Conservation (phyloP, 2,329 filamentous ascomycete species). For the Trichoderma sp. region DNA sequence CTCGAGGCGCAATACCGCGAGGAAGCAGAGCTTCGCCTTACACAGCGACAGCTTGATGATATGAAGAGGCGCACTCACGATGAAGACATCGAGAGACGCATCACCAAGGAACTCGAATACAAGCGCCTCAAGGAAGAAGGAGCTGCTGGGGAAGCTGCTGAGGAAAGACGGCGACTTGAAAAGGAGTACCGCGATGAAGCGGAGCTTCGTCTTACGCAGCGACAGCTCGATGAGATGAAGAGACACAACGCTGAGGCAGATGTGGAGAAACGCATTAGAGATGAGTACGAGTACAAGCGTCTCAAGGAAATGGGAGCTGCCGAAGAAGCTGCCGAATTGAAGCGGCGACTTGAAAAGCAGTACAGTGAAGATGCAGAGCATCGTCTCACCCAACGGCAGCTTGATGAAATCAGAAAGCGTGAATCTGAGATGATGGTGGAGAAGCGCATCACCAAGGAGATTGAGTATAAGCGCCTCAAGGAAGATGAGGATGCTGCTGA, state of each 20-base stretch:
- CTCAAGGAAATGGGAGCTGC: not conserved
- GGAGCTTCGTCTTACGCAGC: not conserved
- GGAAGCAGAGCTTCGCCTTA: conserved; percentile 52
- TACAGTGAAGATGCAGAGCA: conserved; percentile 52
- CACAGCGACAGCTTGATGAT: conserved; percentile 50
- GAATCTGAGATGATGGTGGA: conserved; percentile 51
- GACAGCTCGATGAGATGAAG: not conserved
- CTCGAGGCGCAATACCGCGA: conserved; percentile 45
- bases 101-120: conserved; percentile 54
- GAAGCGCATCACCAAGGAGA: conserved; percentile 53
- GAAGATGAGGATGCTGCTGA: not conserved
- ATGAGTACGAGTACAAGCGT: not conserved
- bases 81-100: conserved; percentile 51
- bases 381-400: conserved; percentile 49
- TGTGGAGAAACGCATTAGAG: not conserved
- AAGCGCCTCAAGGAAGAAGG: conserved; percentile 48
- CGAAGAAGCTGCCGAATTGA: not conserved
- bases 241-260: not conserved
- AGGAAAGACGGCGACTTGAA: conserved; percentile 33
- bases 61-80: conserved; percentile 49
- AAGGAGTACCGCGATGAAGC: conserved; percentile 25
- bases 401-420: conserved; percentile 49
- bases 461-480: conserved; percentile 40
- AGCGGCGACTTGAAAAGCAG: conserved; percentile 41
- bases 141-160: conserved; percentile 1